A percentile compares a stretch with the other conserved stretches of the same genome.
Conservation (phyloP, 768 basidiomycete species). For the Suillus placidus region DNA sequence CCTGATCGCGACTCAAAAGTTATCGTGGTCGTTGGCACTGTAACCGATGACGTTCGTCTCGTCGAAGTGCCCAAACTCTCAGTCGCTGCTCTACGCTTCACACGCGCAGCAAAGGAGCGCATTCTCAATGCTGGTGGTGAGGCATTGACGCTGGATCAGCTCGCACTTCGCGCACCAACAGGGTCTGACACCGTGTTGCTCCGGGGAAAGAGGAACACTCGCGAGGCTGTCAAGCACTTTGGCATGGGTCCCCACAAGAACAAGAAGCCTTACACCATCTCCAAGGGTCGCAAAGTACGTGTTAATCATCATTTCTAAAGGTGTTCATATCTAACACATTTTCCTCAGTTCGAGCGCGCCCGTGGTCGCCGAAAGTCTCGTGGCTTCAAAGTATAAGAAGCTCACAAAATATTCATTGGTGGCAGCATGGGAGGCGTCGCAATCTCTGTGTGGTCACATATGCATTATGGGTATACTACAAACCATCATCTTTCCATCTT, state of each 20-base stretch:
- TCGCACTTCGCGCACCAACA: constrained; percentile 91
- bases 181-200: constrained; percentile 94
- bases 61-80: constrained; percentile 85
- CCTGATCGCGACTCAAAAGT: constrained; percentile 76
- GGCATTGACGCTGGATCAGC: constrained; percentile 92
- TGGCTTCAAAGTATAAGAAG: constrained; percentile 89
- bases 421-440: constrained; percentile 30
- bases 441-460: constrained; percentile 25
- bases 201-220: constrained; percentile 88
- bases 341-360: constrained; percentile 83
- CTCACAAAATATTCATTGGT: constrained; percentile 35
- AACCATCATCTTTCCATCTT: constrained; percentile 23
- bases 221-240: constrained; percentile 97
- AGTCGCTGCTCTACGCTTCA: constrained; percentile 94
- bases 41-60: constrained; percentile 95
- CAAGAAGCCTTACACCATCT: constrained; percentile 96
- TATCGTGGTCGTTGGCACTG: constrained; percentile 86
- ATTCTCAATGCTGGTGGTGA: constrained; percentile 97
- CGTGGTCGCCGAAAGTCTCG: constrained; percentile 99
- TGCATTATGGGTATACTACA: constrained; percentile 36
- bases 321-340: constrained; percentile 8
- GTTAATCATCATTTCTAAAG: not conserved
- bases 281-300: constrained; percentile 92
- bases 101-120: constrained; percentile 88
- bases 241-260: constrained; percentile 98